Percentiles rank a stretch among this genome's conserved stretches.
Evolutionary conservation across 2,329 filamentous ascomycete species (phyloP).

Genomic region (Fusarium decemcellulare): DNA sequence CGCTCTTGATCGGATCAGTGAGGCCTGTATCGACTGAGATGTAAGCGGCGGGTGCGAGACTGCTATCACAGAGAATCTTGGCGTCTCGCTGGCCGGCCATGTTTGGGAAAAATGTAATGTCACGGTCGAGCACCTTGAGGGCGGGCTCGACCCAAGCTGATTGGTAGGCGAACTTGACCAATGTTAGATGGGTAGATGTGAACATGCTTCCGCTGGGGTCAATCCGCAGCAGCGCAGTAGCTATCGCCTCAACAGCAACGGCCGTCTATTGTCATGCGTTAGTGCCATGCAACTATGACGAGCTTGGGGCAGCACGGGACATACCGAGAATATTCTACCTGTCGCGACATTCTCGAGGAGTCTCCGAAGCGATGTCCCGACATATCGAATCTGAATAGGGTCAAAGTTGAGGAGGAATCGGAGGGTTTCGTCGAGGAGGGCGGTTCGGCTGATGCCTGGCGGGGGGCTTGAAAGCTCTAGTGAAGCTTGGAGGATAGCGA

Average conservation of each 20-base stretch:
- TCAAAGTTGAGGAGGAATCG: conserved; percentile 65
- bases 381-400: conserved; percentile 66
- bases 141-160: conserved; percentile 67
- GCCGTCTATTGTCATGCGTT: conserved; percentile 55
- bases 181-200: conserved; percentile 72
- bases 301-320: conserved; percentile 1
- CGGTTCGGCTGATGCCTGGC: conserved; percentile 48
- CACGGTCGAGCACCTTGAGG: conserved; percentile 73
- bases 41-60: conserved; percentile 66
- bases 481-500: conserved; percentile 61
- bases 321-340: conserved; percentile 60
- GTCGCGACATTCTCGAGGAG: conserved; percentile 59
- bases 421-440: conserved; percentile 59
- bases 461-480: conserved; percentile 45
- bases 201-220: conserved; percentile 78
- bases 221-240: conserved; percentile 72
- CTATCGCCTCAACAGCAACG: conserved; percentile 61
- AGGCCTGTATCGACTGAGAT: conserved; percentile 73
- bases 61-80: conserved; percentile 61
- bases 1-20: conserved; percentile 65
- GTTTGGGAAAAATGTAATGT: conserved; percentile 76
- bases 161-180: conserved; percentile 72
- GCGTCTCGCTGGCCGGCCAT: conserved; percentile 54
- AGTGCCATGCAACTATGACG: conserved; percentile 21
- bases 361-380: conserved; percentile 58